These are phyloP conservation scores for Ocimum tenuiflorum DNA, from an alignment of 257 asterid species.

Conservation along the genomic window DNA sequence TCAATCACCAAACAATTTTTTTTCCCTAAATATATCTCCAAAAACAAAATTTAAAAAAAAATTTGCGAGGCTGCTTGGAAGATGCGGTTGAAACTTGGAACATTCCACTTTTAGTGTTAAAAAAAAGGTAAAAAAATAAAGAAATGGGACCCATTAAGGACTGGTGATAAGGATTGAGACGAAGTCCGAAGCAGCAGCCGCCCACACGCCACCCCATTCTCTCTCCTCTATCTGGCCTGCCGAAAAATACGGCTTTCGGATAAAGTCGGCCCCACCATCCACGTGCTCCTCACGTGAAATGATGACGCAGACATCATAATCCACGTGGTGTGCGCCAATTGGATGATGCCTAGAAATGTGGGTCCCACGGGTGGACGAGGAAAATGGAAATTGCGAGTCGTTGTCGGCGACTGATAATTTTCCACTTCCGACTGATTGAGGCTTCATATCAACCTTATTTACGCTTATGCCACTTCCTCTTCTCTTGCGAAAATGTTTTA, in stretches of 20 bases:
- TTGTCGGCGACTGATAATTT: conserved; percentile 23
- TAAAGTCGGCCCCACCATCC: conserved; percentile 47
- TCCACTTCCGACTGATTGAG: no score
- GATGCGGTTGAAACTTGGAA: conserved; percentile 18
- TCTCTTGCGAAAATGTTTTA: no score
- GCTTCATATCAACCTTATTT: no score
- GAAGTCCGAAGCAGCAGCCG: conserved; percentile 26
- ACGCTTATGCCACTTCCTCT: no score
- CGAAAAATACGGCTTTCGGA: conserved; percentile 31
- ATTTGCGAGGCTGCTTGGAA: no score
- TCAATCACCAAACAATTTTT: no score
- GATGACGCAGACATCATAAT: conserved; percentile 19
- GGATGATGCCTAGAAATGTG: no score
- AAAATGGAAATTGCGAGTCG: conserved; percentile 28
- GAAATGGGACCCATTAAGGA: conserved; percentile 4
- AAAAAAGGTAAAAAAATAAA: not conserved
- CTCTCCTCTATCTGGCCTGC: conserved; percentile 17
- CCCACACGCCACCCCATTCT: conserved; percentile 35
- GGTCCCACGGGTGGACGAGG: conserved; percentile 41
- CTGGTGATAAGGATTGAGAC: conserved; percentile 17
- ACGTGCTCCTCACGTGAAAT: conserved; percentile 37
- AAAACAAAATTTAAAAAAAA: no score
- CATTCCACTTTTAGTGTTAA: conserved; percentile 19
- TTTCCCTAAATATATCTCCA: no score
- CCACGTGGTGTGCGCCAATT: no score